These are phyloP conservation scores for Allantophomopsis lycopodina DNA, from an alignment of 2,329 filamentous ascomycete genomes.

Conservation along the genomic window DNA sequence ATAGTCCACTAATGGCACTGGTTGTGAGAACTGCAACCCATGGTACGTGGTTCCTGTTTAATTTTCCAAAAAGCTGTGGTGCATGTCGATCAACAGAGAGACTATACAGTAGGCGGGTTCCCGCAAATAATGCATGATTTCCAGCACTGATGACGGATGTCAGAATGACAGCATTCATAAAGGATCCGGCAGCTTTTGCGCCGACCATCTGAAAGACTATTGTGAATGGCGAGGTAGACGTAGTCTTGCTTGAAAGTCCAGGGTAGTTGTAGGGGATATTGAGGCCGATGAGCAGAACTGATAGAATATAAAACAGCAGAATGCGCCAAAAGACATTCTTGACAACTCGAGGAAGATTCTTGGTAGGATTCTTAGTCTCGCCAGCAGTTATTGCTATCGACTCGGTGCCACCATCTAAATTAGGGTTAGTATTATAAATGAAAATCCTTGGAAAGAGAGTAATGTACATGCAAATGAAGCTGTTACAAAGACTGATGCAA, in stretches of 20 bases:
- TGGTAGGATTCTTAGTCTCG: conserved; percentile 48
- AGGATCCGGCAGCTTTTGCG: conserved; percentile 35
- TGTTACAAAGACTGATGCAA: conserved; percentile 49
- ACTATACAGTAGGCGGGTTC: conserved; percentile 40
- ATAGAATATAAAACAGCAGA: conserved; percentile 30
- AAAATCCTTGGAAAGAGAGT: neutral
- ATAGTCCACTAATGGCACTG: conserved; percentile 38
- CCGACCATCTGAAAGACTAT: conserved; percentile 47
- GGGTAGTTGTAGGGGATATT: conserved; percentile 42
- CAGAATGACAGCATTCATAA: conserved; percentile 48
- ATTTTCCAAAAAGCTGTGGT: conserved; percentile 34
- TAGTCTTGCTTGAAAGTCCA: conserved; percentile 25
- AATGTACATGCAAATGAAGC: conserved; percentile 45
- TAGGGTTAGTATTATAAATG: conserved; percentile 4
- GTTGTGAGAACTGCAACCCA: conserved; percentile 41
- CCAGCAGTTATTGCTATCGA: conserved; percentile 53
- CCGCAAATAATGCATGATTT: conserved; percentile 44
- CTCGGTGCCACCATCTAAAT: conserved; percentile 40
- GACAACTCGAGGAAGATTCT: conserved; percentile 46
- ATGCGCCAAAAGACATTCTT: conserved; percentile 52
- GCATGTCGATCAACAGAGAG: conserved; percentile 40
- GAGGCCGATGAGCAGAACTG: conserved; percentile 39
- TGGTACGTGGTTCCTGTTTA: conserved; percentile 35
- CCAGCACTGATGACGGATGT: conserved; percentile 43
- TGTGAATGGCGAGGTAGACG: conserved; percentile 38